Conservation (phyloP, 257 asterid genomes). For the Rauvolfia tetraphylla region DNA sequence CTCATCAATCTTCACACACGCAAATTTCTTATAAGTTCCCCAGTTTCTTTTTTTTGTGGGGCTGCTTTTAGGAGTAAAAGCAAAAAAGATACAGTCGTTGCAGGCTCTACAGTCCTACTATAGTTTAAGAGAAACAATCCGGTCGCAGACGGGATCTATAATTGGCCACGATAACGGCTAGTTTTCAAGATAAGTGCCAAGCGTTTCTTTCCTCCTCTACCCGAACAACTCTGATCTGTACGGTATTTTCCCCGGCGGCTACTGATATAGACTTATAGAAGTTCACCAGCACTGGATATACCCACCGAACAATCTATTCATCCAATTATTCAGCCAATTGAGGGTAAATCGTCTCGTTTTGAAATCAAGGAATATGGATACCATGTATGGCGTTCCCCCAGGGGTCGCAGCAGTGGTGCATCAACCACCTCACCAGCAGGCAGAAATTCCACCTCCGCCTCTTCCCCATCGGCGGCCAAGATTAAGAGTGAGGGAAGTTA, state of each 20-base stretch:
- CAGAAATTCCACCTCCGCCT: constrained; percentile 5
- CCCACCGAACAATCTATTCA: background rate
- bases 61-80: background rate
- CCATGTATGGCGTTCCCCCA: background rate
- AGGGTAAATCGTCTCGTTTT: background rate
- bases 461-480: constrained; percentile 25
- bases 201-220: background rate
- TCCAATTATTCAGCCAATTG: background rate
- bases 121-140: background rate
- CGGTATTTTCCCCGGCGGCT: background rate
- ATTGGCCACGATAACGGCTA: background rate
- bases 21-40: background rate
- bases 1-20: background rate
- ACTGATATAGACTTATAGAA: background rate
- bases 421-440: background rate
- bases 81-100: background rate
- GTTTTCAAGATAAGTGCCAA: background rate
- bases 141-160: background rate
- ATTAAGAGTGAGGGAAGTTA: constrained; percentile 26
- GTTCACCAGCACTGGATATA: background rate
- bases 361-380: background rate
- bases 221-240: background rate
- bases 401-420: background rate
- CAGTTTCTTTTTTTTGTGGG: background rate
- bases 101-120: too few relatives aligned